These are phyloP conservation scores for Agrocybe praecox DNA, from an alignment of 768 basidiomycete species.

Conservation along the genomic window DNA sequence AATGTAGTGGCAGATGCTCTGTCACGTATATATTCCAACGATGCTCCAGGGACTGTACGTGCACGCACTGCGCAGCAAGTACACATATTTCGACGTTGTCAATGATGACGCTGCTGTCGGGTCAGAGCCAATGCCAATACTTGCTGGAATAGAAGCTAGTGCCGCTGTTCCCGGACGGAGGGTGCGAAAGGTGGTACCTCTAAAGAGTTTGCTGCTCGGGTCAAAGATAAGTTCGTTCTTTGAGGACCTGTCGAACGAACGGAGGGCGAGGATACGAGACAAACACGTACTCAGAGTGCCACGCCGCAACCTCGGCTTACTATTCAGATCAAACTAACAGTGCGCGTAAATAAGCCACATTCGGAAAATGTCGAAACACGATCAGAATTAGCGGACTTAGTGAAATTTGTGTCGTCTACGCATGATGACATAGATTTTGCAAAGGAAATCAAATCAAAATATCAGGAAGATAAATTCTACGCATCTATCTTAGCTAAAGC, in stretches of 20 bases:
- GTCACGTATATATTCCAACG: neutral
- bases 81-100: conserved; percentile 12
- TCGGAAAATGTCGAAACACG: too few species aligned
- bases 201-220: conserved; percentile 18
- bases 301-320: too few species aligned
- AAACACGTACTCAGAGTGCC: too few species aligned
- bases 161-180: neutral
- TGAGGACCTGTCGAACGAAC: conserved; percentile 21
- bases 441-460: too few species aligned
- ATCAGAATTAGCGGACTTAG: too few species aligned
- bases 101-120: neutral
- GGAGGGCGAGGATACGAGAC: conserved; percentile 23
- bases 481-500: too few species aligned
- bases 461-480: too few species aligned
- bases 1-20: neutral
- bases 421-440: too few species aligned
- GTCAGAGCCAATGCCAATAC: neutral
- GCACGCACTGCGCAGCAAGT: conserved; percentile 7
- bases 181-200: neutral
- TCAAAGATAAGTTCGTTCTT: conserved; percentile 26
- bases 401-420: too few species aligned
- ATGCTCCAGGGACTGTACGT: conserved; percentile 7
- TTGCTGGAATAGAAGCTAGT: conserved; percentile 9
- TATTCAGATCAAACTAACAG: too few species aligned
- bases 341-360: too few species aligned